Evolutionary conservation across 495 filamentous ascomycete species (phyloP).

Genomic region (Xylaria curta): DNA sequence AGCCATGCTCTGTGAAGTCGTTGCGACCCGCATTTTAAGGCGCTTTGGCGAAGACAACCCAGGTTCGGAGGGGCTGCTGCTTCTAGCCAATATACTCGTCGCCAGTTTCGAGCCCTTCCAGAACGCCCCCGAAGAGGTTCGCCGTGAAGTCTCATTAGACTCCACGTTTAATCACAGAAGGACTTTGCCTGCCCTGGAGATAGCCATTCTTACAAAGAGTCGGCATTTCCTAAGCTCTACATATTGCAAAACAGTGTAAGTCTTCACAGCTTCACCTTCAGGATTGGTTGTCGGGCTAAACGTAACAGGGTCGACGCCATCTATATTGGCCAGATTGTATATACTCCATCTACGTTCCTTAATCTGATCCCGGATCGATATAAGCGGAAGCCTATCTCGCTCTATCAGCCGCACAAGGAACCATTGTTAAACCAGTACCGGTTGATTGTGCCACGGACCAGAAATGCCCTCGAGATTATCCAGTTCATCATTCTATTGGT

Average conservation of each 20-base stretch:
- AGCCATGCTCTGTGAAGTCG: constrained; percentile 71
- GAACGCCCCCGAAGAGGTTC: constrained; percentile 65
- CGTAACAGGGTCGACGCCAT: constrained; percentile 65
- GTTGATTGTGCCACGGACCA: constrained; percentile 70
- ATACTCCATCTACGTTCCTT: constrained; percentile 72
- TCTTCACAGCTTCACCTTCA: background rate
- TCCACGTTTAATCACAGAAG: constrained; percentile 59
- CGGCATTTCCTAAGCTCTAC: constrained; percentile 70
- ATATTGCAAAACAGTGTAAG: constrained; percentile 69
- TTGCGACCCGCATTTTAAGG: constrained; percentile 69
- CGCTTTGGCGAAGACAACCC: constrained; percentile 71
- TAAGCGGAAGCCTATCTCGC: constrained; percentile 71
- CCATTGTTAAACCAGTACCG: constrained; percentile 77
- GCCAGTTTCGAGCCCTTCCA: constrained; percentile 77
- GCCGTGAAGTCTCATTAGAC: constrained; percentile 53
- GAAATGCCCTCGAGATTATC: constrained; percentile 69
- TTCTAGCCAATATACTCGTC: constrained; percentile 72
- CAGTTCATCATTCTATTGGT: constrained; percentile 69
- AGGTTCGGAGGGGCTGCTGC: constrained; percentile 66
- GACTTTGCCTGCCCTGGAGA: constrained; percentile 70
- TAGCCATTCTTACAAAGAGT: constrained; percentile 73
- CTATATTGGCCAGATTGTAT: constrained; percentile 69
- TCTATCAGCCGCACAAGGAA: constrained; percentile 70
- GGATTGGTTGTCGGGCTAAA: constrained; percentile 18
- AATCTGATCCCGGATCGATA: constrained; percentile 77